Base-by-base conservation (phyloP, 495 filamentous ascomycete genomes). In the Amniculicola lignicola region DNA sequence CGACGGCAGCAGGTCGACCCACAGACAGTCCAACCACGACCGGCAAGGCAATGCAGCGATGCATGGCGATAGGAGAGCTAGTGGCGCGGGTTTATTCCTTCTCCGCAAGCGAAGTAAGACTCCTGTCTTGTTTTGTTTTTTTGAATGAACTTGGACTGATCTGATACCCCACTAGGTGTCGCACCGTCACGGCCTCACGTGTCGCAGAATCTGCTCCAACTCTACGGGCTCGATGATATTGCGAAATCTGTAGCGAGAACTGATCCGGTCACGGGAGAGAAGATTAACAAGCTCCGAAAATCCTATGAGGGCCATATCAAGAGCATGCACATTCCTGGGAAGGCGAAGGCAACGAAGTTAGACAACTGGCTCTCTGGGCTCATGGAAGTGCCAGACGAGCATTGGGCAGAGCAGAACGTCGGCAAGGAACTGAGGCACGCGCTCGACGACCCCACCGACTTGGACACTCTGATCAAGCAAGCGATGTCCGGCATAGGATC, bases 301-400 rank as follows among this genome's bases (percentile, higher is more conserved):
- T 86, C 84, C 14, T 89, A 88, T 67, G 84, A 88, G 63, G 81
- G 81, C 42, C 82, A 87, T 61, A 72, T 87, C 61, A 84, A 84
- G 62, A 72, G 71, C 6, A 60, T 87, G 18, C 76, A 75, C 19
- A 69, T 89, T 19, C 75, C 84, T 21, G 86, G 86, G 19, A 79
- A 79, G 46, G 82, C 84, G 54, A 83, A 82, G 51, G 70, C 80
- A 0, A 70, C 78, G 28, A 80, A 81, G 49, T 62, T 65, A 48
- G 66, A 59, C 27, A 58, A 66, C 56, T 45, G 72, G 24, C 33
- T 66, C 11, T 43, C 24, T 3, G 18, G 25, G 15, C 29, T 54
- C 41, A 22, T 75, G 18, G 40, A 46, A 7, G 83, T 76, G 73
- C 85, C 85, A 6, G 82, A 84, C 36, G 81, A 86, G 52, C 83